Evolutionary conservation across 2,329 filamentous ascomycete species (phyloP).

Genomic region (Elsinoe perseae): DNA sequence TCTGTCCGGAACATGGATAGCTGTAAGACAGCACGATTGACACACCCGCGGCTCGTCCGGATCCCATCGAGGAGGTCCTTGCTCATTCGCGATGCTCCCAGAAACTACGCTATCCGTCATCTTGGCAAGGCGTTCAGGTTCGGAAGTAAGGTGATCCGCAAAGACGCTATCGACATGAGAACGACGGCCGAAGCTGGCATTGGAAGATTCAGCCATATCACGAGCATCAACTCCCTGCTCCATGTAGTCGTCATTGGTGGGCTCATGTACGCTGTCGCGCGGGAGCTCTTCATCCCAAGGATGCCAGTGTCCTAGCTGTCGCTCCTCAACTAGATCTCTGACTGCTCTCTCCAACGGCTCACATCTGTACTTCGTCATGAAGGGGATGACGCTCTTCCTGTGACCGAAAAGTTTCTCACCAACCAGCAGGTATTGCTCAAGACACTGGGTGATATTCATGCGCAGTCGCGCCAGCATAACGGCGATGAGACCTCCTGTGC

Average conservation of each 20-base stretch:
- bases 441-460: conserved; percentile 42
- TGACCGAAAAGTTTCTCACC: conserved; percentile 43
- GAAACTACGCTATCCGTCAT: not conserved
- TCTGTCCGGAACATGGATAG: conserved; percentile 36
- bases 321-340: conserved; percentile 38
- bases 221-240: not conserved
- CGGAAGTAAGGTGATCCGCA: not conserved
- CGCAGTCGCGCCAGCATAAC: conserved; percentile 44
- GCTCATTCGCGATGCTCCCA: not conserved
- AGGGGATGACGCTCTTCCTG: conserved; percentile 36
- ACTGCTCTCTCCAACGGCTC: conserved; percentile 43
- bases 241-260: not conserved
- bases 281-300: conserved; percentile 32
- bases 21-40: conserved; percentile 41
- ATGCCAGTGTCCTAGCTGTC: conserved; percentile 38
- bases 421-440: conserved; percentile 41
- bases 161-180: conserved; percentile 8
- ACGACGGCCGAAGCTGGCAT: not conserved
- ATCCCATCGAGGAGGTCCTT: conserved; percentile 10
- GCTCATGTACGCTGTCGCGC: conserved; percentile 5
- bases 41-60: conserved; percentile 28
- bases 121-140: not conserved
- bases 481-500: conserved; percentile 45
- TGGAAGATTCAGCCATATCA: not conserved
- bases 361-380: conserved; percentile 44